phyloP scores from a whole-genome alignment of 208 protist genomes.

The Porcisia hertigi region DNA sequence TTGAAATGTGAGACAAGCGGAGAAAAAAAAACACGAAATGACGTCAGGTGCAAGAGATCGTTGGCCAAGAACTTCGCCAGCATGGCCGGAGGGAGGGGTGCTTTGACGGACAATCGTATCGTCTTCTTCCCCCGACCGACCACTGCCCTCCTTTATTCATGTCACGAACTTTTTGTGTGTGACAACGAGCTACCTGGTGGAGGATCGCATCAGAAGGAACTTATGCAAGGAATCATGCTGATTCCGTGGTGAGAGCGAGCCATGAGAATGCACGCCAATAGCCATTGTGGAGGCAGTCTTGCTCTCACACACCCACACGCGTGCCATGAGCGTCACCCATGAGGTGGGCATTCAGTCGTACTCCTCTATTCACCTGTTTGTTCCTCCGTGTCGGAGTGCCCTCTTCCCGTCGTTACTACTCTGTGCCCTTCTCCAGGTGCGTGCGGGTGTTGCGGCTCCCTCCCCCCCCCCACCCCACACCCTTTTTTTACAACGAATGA shows the following conservation, averaged over 20 bases:
- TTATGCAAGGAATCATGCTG: background rate
- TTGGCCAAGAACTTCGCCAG: background rate
- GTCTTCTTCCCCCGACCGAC: background rate
- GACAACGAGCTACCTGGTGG: background rate
- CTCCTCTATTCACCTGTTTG: background rate
- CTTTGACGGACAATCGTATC: background rate
- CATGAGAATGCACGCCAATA: background rate
- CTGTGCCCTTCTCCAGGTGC: background rate
- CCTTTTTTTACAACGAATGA: constrained; percentile 7
- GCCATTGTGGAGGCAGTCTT: background rate
- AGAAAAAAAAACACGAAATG: background rate
- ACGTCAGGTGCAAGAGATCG: background rate
- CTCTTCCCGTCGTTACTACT: background rate
- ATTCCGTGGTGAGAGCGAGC: background rate
- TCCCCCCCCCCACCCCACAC: too few relatives aligned
- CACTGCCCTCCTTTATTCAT: background rate
- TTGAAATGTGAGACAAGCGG: background rate
- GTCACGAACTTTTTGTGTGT: background rate
- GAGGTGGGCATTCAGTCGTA: background rate
- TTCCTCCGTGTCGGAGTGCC: too few relatives aligned
- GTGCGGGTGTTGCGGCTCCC: background rate
- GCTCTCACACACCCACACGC: background rate
- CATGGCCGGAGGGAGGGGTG: too few relatives aligned
- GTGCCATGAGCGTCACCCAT: background rate
- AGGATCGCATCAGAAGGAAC: background rate